Evolutionary conservation across 805 yeast species (phyloP), one percentile per base, ranked within the genome.

Genomic region (Metschnikowia bowlesiae): DNA sequence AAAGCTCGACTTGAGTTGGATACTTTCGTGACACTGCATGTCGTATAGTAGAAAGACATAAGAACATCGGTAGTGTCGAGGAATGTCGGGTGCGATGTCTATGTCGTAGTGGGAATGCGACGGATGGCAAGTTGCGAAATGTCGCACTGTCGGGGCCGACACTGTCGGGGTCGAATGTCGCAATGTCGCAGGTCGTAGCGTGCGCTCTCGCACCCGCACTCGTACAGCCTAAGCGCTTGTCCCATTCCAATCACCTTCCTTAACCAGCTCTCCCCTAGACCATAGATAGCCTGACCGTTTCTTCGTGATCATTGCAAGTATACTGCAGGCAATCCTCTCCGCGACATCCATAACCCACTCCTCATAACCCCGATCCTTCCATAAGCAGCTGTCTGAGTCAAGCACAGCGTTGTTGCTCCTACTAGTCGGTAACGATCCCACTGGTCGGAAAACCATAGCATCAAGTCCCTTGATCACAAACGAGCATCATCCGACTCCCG

Each of bases 121-220:
- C 22, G 22, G 1, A 22, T 22, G 22, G 22, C 22, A 22, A 22
- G 22, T 22, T 22, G 22, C 28, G 14, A 8, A 6, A 30, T 30
- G 44, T 40, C 35, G 35, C 35, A 39, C n/a, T 40, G 44, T 39
- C 43, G 43, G 31, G 9, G 18, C n/a, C 42, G 31, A n/a, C 35
- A 39, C n/a, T 40, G 44, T 39, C 43, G 43, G 31, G 9, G 18
- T 26, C 42, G 31, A n/a, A 40, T 40, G 41, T 39, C 41, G 34
- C 35, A 9, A 22, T 31, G 28, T 41, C 36, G 29, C 44, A 16
- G n/a, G 36, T 11, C 8, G 6, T 18, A 31, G 28, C 41, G 41
- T 39, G 30, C 40, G n/a, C 30, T 38, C 22, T 41, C 31, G 36
- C 35, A 31, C 44, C 22, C 36, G 44, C 30, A 41, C 44, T 39